Base-by-base conservation (phyloP, 768 basidiomycete species). In the Leccinum truebloodii region DNA sequence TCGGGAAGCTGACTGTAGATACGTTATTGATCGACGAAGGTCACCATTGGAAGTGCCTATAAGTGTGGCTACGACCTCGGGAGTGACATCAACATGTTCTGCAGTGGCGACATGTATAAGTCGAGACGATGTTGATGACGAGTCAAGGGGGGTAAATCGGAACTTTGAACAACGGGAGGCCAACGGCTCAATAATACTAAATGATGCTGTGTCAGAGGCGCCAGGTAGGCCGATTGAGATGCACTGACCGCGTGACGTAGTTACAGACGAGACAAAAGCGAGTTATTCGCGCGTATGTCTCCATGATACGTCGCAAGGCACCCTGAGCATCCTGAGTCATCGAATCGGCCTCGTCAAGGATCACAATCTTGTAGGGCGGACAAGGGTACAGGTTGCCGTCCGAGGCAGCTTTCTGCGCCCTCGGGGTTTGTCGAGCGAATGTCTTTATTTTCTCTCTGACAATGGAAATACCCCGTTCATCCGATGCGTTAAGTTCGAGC, bases 241-340 rank as follows among this genome's bases (percentile, higher is more conserved):
- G n/a, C 18, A 64, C 83, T 58, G 35, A 95, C 96, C 97, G 85
- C 4, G 97, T 99, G 51, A 99, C 97, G 74, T 98, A 99, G 79
- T 99, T 99, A 79, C 97, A 99, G 18, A 98, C 94, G 22, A 99
- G 80, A 75, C 97, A 99, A 77, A 99, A 99, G 5, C 97, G 83
- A 34, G 97, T 99, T 71, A 98, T 98, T 58, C 90, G 84, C 18
- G 93, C 93, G 69, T 98, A 95, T n/a, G 88, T 95, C 76, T 99
- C 97, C 97, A 99, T 99, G 72, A 98, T 98, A n/a, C 97, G 86
- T 46, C 97, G 83, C 44, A 99, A 79, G 0, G 97, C 97, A 35
- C 90, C 95, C 73, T 99, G 97, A 5, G 97, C 97, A 71, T 99
- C 97, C 77, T 98, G 96, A 6, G 97, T 99, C 97, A 99, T 99